Evolutionary conservation across 1,139 yeast species (phyloP).

Genomic region (Kurtzmaniella quercitrusa): DNA sequence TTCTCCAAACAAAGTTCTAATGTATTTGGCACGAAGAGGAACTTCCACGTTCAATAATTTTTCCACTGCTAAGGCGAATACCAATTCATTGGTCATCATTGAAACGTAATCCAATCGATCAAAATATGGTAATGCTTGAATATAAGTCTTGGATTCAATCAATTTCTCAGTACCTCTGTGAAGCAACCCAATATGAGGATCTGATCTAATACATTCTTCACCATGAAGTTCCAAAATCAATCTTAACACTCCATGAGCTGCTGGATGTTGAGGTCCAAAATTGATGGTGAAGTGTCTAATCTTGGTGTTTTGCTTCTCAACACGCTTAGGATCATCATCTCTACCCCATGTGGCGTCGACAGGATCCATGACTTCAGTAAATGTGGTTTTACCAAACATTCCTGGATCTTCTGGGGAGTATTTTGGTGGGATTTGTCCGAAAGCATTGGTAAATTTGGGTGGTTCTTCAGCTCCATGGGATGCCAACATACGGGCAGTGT

Average conservation of each 20-base stretch:
- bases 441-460: constrained; percentile 25
- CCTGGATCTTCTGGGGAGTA: constrained; percentile 27
- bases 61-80: constrained; percentile 80
- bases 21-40: constrained; percentile 79
- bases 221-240: constrained; percentile 83
- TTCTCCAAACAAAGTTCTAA: constrained; percentile 83
- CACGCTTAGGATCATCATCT: constrained; percentile 42
- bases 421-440: constrained; percentile 35
- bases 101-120: constrained; percentile 59
- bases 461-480: constrained; percentile 18
- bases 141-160: constrained; percentile 78
- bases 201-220: constrained; percentile 82
- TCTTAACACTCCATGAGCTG: constrained; percentile 91
- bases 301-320: constrained; percentile 48
- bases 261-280: constrained; percentile 94
- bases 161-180: constrained; percentile 22
- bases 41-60: constrained; percentile 81
- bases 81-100: constrained; percentile 77
- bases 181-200: constrained; percentile 72
- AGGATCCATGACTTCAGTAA: constrained; percentile 44
- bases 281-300: constrained; percentile 85
- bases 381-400: constrained; percentile 38
- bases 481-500: constrained; percentile 1
- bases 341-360: constrained; percentile 45
- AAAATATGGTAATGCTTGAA: constrained; percentile 57